Base-by-base conservation (phyloP, 1,139 yeast species). In the Dujonia santamariae region DNA sequence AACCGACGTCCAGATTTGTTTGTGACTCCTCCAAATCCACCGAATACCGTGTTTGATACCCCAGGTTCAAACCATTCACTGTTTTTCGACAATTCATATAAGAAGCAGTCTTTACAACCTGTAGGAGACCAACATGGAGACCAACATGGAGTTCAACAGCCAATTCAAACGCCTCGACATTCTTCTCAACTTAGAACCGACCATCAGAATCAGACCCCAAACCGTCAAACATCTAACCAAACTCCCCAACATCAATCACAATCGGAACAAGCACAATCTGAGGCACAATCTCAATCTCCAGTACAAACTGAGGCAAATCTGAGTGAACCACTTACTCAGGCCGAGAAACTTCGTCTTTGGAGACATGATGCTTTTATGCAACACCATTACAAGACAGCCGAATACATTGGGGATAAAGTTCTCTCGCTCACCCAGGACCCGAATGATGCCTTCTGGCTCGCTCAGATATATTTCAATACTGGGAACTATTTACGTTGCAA, bases 381-480 rank as follows among this genome's bases (percentile, higher is more conserved):
- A 50, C 97, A 90, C 54, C 95, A 90, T 43, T 85, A 85, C 55
- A 73, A 74, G 32, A 86, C 97, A 0, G 97, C 98, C 0, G 94
- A 85, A 49, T 87, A 80, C 52, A 76, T 94, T 22, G 98, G 97
- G 9, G 96, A 92, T 61, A 92, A 90, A 49, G 85, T 94, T 7
- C 69, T 60, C 31, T 78, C 90, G 0, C 62, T 90, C 39, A 84
- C 90, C 1, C 73, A 77, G 42, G 97, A 90, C 51, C 84, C 96
- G 12, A 85, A 84, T 50, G 97, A 92, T 56, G 97, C 97, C 11
- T 90, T 88, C 56, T 92, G 97, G 97, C 67, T 92, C 28, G 97
- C 96, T 0, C 96, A 92, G 59, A 95, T 85, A 2, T 81, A 84
- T 53, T 86, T 80, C 56, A 65, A 73, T 34, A 73, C 78, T 41